Base-by-base conservation (phyloP, 306 rosid genomes). In the Castanopsis chinensis region DNA sequence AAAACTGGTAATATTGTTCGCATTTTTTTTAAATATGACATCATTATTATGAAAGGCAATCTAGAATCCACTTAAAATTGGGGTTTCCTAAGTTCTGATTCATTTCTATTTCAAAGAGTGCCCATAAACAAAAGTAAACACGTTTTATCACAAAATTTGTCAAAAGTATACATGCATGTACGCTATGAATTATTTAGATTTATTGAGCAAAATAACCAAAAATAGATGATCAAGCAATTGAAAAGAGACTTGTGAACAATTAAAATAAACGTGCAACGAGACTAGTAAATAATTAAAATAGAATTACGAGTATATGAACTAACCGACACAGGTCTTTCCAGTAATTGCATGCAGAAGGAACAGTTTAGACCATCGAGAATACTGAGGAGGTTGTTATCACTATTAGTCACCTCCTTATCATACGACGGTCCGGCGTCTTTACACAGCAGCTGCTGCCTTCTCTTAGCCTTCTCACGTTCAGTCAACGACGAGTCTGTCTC, bases 281-380 rank as follows among this genome's bases (percentile, higher is more conserved):
- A 11, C 45, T 0, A 51, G 78, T 3, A 18, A 35, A 7, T 1
- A 45, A 12, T 49, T 49, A 49, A 49, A 12, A 49, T 12, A n/a
- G 51, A 18, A 37, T 37, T 2, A 37, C 1, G 43, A 37, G 43
- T 1, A 27, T 4, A 30, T 21, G 30, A n/a, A 74, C 88, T 1
- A 55, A 94, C 96, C 80, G 97, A 88, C 3, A 92, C 94, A 12
- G 98, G 97, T 57, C 94, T 88, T 4, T 94, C 96, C 0, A 92
- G 96, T 5, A 92, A 72, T 58, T 87, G 89, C 89, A 85, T 81
- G 83, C 96, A 92, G n/a, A 88, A 65, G 2, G 92, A 87, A n/a
- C 97, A 94, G 63, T 82, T 89, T 4, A 93, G 53, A 9, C 82
- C 87, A 8, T 71, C 79, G 3, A 90, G 71, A 57, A 86, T 75